phyloP scores from a whole-genome alignment of 352 stramenopile species.

The Globisporangium echinulatum region DNA sequence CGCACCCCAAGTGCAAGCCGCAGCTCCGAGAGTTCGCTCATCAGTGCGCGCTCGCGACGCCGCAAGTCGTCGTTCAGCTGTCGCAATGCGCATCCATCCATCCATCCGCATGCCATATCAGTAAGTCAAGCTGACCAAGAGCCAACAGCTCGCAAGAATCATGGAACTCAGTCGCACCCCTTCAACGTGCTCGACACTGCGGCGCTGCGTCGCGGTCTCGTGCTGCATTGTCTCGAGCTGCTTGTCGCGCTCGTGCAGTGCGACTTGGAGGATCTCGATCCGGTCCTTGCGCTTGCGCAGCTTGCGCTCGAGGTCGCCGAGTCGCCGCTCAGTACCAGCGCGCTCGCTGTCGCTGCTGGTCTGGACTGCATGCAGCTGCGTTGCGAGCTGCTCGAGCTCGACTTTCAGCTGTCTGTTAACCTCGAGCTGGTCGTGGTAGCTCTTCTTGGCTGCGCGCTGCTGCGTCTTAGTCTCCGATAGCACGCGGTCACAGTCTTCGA shows the following conservation, averaged over 20 bases:
- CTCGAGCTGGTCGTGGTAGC: conserved; percentile 41
- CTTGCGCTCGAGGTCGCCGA: conserved; percentile 31
- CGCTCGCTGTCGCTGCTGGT: conserved; percentile 15
- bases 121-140: neutral
- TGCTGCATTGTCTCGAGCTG: conserved; percentile 34
- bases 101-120: neutral
- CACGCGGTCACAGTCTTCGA: conserved; percentile 64
- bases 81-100: neutral
- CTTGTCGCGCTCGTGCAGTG: conserved; percentile 45
- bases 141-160: neutral
- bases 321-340: conserved; percentile 19
- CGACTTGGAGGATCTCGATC: conserved; percentile 24
- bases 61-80: conserved; percentile 41
- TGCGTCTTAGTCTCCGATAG: conserved; percentile 38
- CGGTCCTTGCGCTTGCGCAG: conserved; percentile 34
- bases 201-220: conserved; percentile 28
- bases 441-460: conserved; percentile 22
- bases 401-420: conserved; percentile 22
- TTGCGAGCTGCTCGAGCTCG: conserved; percentile 31
- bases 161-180: conserved; percentile 23
- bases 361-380: conserved; percentile 21
- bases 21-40: conserved; percentile 48
- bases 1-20: conserved; percentile 41
- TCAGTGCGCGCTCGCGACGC: conserved; percentile 39
- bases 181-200: conserved; percentile 33